Evolutionary conservation across 768 basidiomycete species (phyloP), one percentile per base, ranked within the genome.

Genomic region (Amyloporia xantha): DNA sequence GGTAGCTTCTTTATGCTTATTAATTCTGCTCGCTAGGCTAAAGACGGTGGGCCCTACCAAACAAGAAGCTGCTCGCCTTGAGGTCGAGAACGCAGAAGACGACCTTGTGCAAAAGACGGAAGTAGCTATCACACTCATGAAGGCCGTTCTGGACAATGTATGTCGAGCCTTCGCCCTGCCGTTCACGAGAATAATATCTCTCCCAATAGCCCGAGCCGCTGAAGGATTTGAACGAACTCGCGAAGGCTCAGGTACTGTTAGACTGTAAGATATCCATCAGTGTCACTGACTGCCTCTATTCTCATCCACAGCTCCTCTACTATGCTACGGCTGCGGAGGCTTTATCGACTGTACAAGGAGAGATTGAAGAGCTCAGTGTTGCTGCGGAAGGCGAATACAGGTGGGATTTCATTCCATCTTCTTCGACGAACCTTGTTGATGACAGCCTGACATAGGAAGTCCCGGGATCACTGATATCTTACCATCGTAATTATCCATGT

Each of bases 31-130:
- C n/a, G n/a, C n/a, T n/a, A 94, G 92, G 12, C 67, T 96, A 58
- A 96, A 96, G 77, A 81, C 68, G 38, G 84, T 90, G 1, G 65
- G 62, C 52, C 81, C 87, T 0, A 68, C 81, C 15, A 88, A 74
- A 70, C 91, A 94, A 65, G 96, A 98, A 62, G 92, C 96, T 45
- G 89, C 92, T 3, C 74, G 89, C 41, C 81, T 96, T 19, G 91
- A 94, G 57, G 88, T 91, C 9, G 89, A 92, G 77, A 91, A 91
- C 54, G 88, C 89, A 7, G 89, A 92, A 59, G 96, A 99, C 64
- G 91, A 94, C 66, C 79, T 98, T 26, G 96, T 98, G 4, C 93
- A 94, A 65, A 92, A 91, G 75, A 99, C 96, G 20, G 96, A 99
- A 66, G 87, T 94, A 25, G 95, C 94, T 1, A 96, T 96, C 59